Conservation (phyloP, 495 filamentous ascomycete species). For the Diplogelasinospora grovesii region DNA sequence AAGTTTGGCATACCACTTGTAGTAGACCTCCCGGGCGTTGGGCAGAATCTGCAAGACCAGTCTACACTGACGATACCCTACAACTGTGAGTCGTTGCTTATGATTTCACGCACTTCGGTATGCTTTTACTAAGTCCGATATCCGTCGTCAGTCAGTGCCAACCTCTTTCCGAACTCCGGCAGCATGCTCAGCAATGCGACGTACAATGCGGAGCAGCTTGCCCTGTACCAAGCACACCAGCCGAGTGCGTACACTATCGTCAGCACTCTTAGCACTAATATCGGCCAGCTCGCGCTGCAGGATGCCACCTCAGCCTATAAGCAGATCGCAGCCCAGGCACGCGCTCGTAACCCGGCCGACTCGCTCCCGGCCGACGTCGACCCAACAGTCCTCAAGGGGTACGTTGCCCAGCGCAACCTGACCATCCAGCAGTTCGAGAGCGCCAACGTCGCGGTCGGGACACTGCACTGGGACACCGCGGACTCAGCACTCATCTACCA, state of each 20-base stretch:
- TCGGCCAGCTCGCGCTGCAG: slow-evolving; percentile 27
- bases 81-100: slow-evolving; percentile 20
- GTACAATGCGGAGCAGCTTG: slow-evolving; percentile 36
- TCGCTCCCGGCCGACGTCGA: slow-evolving; percentile 30
- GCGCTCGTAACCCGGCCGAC: slow-evolving; percentile 22
- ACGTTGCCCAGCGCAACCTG: slow-evolving; percentile 22
- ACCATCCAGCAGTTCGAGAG: slow-evolving; percentile 21
- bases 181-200: slow-evolving; percentile 33
- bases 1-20: slow-evolving; percentile 60
- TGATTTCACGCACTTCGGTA: no score
- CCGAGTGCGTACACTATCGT: slow-evolving; percentile 29
- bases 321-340: slow-evolving; percentile 26
- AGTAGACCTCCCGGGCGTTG: slow-evolving; percentile 67
- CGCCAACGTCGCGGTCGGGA: slow-evolving; percentile 18
- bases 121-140: slow-evolving; percentile 12
- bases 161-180: slow-evolving; percentile 23
- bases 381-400: slow-evolving; percentile 31
- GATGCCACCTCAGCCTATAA: slow-evolving; percentile 23
- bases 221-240: slow-evolving; percentile 30
- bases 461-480: slow-evolving; percentile 30
- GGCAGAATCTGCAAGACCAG: slow-evolving; percentile 57
- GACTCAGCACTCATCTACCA: slow-evolving; percentile 28
- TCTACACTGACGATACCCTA: slow-evolving; percentile 21
- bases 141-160: slow-evolving; percentile 24
- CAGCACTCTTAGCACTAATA: slow-evolving; percentile 27